Base-by-base conservation (phyloP, 2,329 filamentous ascomycete genomes). In the Pseudogymnoascus verrucosus region DNA sequence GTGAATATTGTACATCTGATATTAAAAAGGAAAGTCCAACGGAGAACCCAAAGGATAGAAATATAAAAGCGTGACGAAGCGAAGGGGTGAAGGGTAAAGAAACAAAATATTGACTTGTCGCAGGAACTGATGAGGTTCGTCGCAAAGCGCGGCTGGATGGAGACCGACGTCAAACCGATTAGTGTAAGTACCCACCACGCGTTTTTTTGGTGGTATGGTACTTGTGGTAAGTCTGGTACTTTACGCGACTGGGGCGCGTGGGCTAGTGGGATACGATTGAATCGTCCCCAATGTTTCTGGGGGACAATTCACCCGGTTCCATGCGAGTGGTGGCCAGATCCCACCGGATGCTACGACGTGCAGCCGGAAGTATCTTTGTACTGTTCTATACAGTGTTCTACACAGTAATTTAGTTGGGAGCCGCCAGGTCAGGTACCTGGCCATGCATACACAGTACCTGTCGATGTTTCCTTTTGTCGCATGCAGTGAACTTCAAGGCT, bases 1-100 rank as follows among this genome's bases (percentile, higher is more conserved):
- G 37, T 44, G 40, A 19, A 21, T 47, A 36, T 47, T 36, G 61
- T 36, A 47, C 61, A 62, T 54, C 61, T 62, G 61, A 57, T 47
- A 47, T 62, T 39, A 34, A 36, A 57, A 36, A 57, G 11, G 28
- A 21, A 19, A 19, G 51, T 8, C 28, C 28, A 21, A 14, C 28
- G 51, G 51, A 34, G 10, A 21, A 57, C 16, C 28, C n/a, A 21
- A 57, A 34, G 51, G 16, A 36, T 36, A 57, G 28, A 57, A 57
- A 34, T 6, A 21, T 36, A 57, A 36, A 57, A 14, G 28, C 5
- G 51, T 34, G 28, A 34, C 8, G 51, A 57, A 57, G 51, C 16
- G 28, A 34, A 34, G 51, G 51, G 28, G 51, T 21, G 28, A 57
- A 34, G 26, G 28, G 28, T 12, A 34, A 36, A 36, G 51, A 31